Base-by-base conservation (phyloP, 345 rosid genomes). In the Hypericum androsaemum region DNA sequence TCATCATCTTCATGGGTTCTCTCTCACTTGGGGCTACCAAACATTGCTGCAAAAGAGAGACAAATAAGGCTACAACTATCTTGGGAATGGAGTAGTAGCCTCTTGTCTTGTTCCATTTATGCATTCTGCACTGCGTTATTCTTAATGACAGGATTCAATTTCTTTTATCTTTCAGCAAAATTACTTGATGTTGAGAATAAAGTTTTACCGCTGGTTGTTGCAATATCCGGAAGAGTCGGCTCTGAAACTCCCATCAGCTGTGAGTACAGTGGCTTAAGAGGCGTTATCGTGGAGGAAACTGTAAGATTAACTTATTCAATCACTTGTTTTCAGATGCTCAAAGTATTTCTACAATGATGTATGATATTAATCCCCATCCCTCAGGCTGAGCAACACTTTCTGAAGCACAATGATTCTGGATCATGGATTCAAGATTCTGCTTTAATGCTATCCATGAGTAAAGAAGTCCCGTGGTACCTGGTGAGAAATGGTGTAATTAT, bases 381-480 rank as follows among this genome's bases (percentile, higher is more conserved):
- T 62, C 79, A 90, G 96, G 96, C 94, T 8, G 96, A 90, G 32
- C 96, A 87, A 56, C 95, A 87, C 61, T 87, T 87, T 54, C 71
- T 90, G 43, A 90, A 90, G 53, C 96, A 84, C 72, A 90, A 83
- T 74, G 98, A 87, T 76, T 77, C 95, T 2, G 98, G 98, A 57
- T 84, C 98, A 55, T 90, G 96, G 98, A 89, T 87, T 50, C 94
- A 90, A 70, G 98, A 90, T 75, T 87, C 96, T 39, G 96, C 96
- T 3, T 63, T 90, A 62, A 81, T 87, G 83, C 64, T 87, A 32
- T 84, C 96, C 7, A 79, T 84, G 96, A 82, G 95, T 58, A 87
- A 87, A 51, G 98, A 90, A 78, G 96, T 90, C 66, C 98, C 98
- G 37, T 84, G 98, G 96, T 84, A 79, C 66, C 69, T 90, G 81